These are phyloP conservation scores for Ilex aquifolium DNA, from an alignment of 257 asterid species.

Conservation along the genomic window DNA sequence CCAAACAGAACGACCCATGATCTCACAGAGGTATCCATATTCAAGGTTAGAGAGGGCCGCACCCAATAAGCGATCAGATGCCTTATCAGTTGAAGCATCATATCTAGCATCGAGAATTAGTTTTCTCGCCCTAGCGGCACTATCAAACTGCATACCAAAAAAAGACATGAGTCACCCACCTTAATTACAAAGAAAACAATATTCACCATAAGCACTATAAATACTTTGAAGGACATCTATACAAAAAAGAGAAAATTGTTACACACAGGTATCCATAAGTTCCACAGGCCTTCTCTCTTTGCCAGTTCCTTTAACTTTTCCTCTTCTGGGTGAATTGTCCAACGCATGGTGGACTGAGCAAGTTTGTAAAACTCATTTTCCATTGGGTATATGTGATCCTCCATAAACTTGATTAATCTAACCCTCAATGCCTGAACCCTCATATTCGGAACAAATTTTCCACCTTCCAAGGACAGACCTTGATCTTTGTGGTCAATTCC, in stretches of 20 bases:
- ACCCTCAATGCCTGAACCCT: constrained; percentile 66
- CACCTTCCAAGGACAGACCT: constrained; percentile 28
- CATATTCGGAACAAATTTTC: constrained; percentile 61
- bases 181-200: constrained; percentile 3
- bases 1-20: constrained; percentile 94
- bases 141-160: constrained; percentile 59
- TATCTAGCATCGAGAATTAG: constrained; percentile 36
- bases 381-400: constrained; percentile 75
- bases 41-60: constrained; percentile 89
- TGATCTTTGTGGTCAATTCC: constrained; percentile 26
- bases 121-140: constrained; percentile 82
- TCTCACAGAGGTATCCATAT: constrained; percentile 87
- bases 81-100: constrained; percentile 28
- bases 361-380: constrained; percentile 74
- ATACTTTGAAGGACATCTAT: neutral
- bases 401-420: constrained; percentile 67
- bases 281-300: constrained; percentile 78
- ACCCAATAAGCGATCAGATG: constrained; percentile 57
- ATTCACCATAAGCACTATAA: constrained; percentile 5
- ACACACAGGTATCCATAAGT: constrained; percentile 89
- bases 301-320: constrained; percentile 90
- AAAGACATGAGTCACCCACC: neutral
- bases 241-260: too few relatives aligned
- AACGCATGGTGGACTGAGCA: constrained; percentile 64
- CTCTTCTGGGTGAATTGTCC: constrained; percentile 87